Percentiles rank a stretch among this genome's conserved stretches.
Conservation (phyloP, 139 green algal species). For the Zygnema cylindricum region DNA sequence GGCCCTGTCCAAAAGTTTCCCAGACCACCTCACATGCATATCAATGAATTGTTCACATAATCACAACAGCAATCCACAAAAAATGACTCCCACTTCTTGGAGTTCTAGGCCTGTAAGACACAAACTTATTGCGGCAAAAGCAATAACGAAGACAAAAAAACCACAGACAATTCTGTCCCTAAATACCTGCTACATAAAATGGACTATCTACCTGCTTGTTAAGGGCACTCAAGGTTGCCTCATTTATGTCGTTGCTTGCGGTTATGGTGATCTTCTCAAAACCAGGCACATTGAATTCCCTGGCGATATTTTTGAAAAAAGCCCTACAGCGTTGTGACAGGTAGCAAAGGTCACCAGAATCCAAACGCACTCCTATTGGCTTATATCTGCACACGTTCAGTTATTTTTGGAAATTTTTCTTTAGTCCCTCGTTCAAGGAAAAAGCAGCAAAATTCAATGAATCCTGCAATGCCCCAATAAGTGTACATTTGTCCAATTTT, state of each 20-base stretch:
- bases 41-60: too few species aligned
- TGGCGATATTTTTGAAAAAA: conserved; percentile 41
- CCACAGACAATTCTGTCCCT: too few species aligned
- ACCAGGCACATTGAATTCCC: background rate
- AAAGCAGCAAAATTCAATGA: background rate
- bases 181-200: too few species aligned
- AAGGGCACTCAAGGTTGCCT: conserved; percentile 58
- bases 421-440: background rate
- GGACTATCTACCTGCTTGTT: conserved; percentile 66
- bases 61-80: too few species aligned
- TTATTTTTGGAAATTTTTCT: background rate
- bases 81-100: too few species aligned
- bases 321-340: conserved; percentile 46
- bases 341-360: conserved; percentile 64
- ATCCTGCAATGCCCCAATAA: background rate
- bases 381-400: conserved; percentile 45
- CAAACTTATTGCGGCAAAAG: too few species aligned
- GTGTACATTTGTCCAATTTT: background rate
- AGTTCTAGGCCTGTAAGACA: too few species aligned
- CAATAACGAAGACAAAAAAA: too few species aligned
- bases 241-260: conserved; percentile 66
- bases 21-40: too few species aligned
- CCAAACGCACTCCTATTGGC: conserved; percentile 59
- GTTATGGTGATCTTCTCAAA: conserved; percentile 44
- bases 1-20: conserved; percentile 52